Conservation (phyloP, 176 grass and related monocot genomes). For the Oryza australiensis region DNA sequence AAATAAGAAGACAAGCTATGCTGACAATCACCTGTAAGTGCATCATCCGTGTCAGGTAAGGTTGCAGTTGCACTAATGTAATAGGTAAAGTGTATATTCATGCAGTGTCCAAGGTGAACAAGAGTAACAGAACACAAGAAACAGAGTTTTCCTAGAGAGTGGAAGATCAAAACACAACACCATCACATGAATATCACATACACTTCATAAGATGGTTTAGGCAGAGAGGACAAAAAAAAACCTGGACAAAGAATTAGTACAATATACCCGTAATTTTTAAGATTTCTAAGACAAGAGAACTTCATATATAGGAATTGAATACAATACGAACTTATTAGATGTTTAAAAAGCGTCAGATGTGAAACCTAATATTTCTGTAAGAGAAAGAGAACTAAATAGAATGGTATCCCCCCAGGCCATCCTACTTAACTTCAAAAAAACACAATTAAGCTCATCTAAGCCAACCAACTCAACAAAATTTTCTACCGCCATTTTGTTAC, state of each 20-base stretch:
- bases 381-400: neutral
- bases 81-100: neutral
- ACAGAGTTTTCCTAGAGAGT: neutral
- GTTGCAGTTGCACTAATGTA: neutral
- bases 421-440: too few species aligned
- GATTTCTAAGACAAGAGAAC: neutral
- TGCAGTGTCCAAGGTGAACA: neutral
- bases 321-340: too few species aligned
- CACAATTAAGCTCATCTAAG: too few species aligned
- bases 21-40: slow-evolving; percentile 62
- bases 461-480: neutral
- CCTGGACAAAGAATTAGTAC: neutral
- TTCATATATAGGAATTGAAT: neutral
- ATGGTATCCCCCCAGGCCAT: neutral
- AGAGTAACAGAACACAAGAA: neutral
- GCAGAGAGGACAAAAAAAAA: neutral
- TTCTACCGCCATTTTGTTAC: neutral
- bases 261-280: neutral
- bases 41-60: slow-evolving; percentile 7
- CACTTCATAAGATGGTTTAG: neutral
- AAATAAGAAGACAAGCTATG: slow-evolving; percentile 64
- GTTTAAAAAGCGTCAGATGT: too few species aligned
- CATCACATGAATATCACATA: neutral
- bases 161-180: neutral
- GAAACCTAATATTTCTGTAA: too few species aligned